phyloP scores from a whole-genome alignment of 1,284 basidiomycete species.

The Fistulina hepatica region DNA sequence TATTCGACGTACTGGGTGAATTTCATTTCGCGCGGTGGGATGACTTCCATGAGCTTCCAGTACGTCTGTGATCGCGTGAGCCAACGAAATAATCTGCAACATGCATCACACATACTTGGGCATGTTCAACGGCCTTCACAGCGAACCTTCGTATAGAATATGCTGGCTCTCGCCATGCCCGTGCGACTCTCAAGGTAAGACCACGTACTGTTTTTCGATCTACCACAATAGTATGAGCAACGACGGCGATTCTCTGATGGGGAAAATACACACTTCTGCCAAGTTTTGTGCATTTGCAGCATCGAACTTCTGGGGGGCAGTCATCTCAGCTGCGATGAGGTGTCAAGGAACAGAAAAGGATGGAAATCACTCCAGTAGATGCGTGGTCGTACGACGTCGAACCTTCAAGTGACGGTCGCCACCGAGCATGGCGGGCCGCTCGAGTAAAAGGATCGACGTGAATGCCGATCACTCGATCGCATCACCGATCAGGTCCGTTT shows the following conservation, averaged over 20 bases:
- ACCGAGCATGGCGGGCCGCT: too few species aligned
- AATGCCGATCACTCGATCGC: too few species aligned
- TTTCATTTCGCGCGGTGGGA: conserved; percentile 66
- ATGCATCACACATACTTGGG: conserved; percentile 51
- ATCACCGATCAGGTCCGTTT: too few species aligned
- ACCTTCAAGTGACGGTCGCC: too few species aligned
- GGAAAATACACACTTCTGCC: conserved; percentile 51
- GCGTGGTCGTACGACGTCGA: conserved; percentile 6
- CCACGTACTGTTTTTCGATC: conserved; percentile 91
- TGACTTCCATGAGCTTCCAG: conserved; percentile 87
- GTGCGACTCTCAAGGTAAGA: conserved; percentile 1
- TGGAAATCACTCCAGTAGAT: conserved; percentile 6
- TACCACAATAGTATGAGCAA: conserved; percentile 21
- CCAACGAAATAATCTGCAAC: not conserved
- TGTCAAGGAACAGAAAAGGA: conserved; percentile 5
- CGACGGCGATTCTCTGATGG: not conserved
- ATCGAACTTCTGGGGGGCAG: conserved; percentile 60
- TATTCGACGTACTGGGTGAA: conserved; percentile 60
- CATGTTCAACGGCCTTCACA: conserved; percentile 92
- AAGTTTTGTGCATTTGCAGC: conserved; percentile 82
- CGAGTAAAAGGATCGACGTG: too few species aligned
- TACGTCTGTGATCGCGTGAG: conserved; percentile 59
- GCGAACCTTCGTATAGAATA: conserved; percentile 59
- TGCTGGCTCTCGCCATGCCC: conserved; percentile 1
- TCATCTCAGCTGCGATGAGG: too few species aligned